Percentiles rank a stretch among this genome's conserved stretches.
Evolutionary conservation across 192 early-diverging fungal species (phyloP).

Genomic region (Coemansia sp.): DNA sequence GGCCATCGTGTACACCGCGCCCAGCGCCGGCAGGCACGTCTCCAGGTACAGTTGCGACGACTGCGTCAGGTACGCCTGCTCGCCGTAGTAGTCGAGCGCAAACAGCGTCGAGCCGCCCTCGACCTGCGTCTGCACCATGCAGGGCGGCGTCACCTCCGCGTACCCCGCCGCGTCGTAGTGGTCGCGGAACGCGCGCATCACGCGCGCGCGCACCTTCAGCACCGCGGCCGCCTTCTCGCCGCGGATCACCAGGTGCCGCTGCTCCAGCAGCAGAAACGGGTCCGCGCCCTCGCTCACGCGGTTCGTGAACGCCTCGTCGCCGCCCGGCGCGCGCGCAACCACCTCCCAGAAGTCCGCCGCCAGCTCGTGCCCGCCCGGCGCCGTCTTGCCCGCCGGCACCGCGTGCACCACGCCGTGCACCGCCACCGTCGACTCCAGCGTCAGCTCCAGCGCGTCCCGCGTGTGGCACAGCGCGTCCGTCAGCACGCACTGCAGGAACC

Average conservation of each 20-base stretch:
- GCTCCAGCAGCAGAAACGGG: conserved; percentile 82
- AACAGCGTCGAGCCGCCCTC: conserved; percentile 98
- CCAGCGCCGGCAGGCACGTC: conserved; percentile 90
- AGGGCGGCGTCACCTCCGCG: conserved; percentile 93
- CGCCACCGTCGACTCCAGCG: conserved; percentile 88
- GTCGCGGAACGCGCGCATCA: conserved; percentile 93
- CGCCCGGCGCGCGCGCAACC: conserved; percentile 89
- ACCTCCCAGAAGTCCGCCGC: conserved; percentile 94
- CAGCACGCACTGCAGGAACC: conserved; percentile 91
- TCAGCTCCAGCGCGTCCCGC: conserved; percentile 90
- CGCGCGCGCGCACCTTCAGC: conserved; percentile 79
- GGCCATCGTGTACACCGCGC: conserved; percentile 93
- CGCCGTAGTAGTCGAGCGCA: conserved; percentile 93
- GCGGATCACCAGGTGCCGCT: conserved; percentile 96
- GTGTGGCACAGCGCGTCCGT: conserved; percentile 89
- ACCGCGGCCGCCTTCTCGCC: conserved; percentile 85
- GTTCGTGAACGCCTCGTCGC: conserved; percentile 90
- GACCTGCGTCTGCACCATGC: conserved; percentile 99
- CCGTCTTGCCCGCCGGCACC: conserved; percentile 90
- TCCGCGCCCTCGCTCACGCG: conserved; percentile 87
- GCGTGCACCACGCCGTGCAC: conserved; percentile 84
- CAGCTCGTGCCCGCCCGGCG: conserved; percentile 96
- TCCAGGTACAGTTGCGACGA: conserved; percentile 99
- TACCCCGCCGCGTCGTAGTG: conserved; percentile 81
- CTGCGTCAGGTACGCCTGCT: conserved; percentile 96